Conservation (phyloP, 768 basidiomycete species). For the Lepiota brunneoincarnata region DNA sequence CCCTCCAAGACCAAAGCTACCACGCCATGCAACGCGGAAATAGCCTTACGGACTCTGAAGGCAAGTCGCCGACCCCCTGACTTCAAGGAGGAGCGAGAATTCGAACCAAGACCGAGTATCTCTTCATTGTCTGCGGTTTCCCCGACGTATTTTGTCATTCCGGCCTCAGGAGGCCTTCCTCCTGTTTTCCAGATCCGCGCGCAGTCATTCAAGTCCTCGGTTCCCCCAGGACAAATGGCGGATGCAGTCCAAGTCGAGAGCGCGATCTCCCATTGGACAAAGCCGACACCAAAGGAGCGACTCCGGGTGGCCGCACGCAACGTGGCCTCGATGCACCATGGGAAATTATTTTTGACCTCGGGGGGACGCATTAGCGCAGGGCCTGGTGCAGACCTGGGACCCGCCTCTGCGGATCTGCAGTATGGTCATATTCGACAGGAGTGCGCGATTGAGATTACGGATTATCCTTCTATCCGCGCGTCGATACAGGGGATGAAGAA, state of each 20-base stretch:
- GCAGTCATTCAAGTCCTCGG: too few species aligned
- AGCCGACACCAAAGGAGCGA: constrained; percentile 41
- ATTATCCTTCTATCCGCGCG: constrained; percentile 59
- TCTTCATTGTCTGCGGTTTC: background rate
- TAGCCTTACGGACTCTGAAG: constrained; percentile 64
- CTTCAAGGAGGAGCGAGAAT: constrained; percentile 37
- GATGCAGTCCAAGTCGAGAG: background rate
- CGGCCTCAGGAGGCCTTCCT: background rate
- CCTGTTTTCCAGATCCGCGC: background rate
- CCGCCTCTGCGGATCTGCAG: constrained; percentile 48
- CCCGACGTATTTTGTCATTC: background rate
- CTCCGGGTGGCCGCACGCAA: constrained; percentile 58
- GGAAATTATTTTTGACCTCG: constrained; percentile 37
- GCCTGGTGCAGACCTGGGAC: constrained; percentile 68
- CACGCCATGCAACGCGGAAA: constrained; percentile 59
- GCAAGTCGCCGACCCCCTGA: constrained; percentile 68
- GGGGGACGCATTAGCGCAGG: constrained; percentile 52
- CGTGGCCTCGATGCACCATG: constrained; percentile 60
- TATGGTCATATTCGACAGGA: constrained; percentile 59
- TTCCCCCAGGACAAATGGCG: too few species aligned
- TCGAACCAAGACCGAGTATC: background rate
- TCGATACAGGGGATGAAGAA: constrained; percentile 59
- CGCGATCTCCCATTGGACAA: constrained; percentile 16
- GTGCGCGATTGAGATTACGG: constrained; percentile 64
- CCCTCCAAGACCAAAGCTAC: too few species aligned